These are phyloP conservation scores for Musa acuminata DNA, from an alignment of 176 grass and related monocot species.

Conservation along the genomic window DNA sequence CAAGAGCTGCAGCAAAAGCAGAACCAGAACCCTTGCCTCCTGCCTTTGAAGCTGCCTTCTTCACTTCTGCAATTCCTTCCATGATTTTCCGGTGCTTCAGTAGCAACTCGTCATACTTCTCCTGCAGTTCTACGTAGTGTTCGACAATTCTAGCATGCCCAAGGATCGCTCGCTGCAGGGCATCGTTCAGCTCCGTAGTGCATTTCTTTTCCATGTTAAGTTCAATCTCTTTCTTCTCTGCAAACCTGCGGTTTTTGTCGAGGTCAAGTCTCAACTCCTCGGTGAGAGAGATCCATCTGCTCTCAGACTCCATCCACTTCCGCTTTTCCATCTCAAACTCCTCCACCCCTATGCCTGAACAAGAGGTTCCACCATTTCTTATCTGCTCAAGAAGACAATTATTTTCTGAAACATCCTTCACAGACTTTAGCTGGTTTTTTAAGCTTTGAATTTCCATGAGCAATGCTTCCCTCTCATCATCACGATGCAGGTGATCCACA, in stretches of 20 bases:
- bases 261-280: slow-evolving; percentile 84
- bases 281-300: slow-evolving; percentile 86
- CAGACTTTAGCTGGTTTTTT: slow-evolving; percentile 36
- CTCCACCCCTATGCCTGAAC: slow-evolving; percentile 29
- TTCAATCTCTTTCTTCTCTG: slow-evolving; percentile 71
- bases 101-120: slow-evolving; percentile 70
- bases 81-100: slow-evolving; percentile 67
- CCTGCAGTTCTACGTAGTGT: slow-evolving; percentile 89
- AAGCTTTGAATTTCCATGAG: slow-evolving; percentile 43
- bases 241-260: slow-evolving; percentile 62
- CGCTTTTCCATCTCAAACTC: slow-evolving; percentile 71
- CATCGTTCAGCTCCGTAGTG: slow-evolving; percentile 82
- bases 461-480: slow-evolving; percentile 34
- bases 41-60: slow-evolving; percentile 70
- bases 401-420: slow-evolving; percentile 21
- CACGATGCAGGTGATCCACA: neutral
- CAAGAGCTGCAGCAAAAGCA: slow-evolving; percentile 80
- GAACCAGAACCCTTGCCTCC: slow-evolving; percentile 74
- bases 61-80: slow-evolving; percentile 75
- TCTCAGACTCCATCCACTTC: slow-evolving; percentile 91
- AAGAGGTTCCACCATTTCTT: slow-evolving; percentile 36
- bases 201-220: slow-evolving; percentile 71
- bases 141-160: slow-evolving; percentile 82
- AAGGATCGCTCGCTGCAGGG: slow-evolving; percentile 58
- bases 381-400: slow-evolving; percentile 70